Percentiles rank a stretch among this genome's conserved stretches.
Evolutionary conservation across 192 early-diverging fungal species (phyloP).

Genomic region (Coemansia sp.): DNA sequence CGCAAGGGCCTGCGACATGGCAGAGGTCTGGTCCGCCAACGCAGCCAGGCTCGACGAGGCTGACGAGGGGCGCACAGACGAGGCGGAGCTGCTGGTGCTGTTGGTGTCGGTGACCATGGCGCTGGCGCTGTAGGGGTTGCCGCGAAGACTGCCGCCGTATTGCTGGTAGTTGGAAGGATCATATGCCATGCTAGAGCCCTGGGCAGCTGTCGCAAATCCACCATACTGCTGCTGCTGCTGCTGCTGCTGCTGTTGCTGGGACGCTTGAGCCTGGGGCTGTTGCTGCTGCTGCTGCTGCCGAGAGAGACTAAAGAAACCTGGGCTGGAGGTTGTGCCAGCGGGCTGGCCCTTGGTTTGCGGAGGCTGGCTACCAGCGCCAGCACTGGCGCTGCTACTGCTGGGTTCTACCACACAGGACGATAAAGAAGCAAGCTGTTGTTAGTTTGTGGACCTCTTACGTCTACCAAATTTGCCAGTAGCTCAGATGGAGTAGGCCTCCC

Average conservation of each 20-base stretch:
- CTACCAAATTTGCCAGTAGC: neutral
- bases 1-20: conserved; percentile 21
- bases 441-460: neutral
- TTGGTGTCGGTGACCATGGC: conserved; percentile 10
- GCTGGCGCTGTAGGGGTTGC: conserved; percentile 9
- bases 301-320: conserved; percentile 13
- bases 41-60: conserved; percentile 19
- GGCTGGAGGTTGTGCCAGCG: neutral
- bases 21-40: neutral
- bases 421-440: neutral
- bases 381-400: conserved; percentile 4
- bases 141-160: conserved; percentile 11
- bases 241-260: too few species aligned
- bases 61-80: conserved; percentile 18
- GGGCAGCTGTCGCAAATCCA: neutral
- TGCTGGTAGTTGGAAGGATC: conserved; percentile 7
- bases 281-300: conserved; percentile 29
- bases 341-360: conserved; percentile 1
- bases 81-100: conserved; percentile 23
- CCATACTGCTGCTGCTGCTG: conserved; percentile 20
- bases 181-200: conserved; percentile 21
- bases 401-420: conserved; percentile 7
- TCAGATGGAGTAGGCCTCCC: neutral
- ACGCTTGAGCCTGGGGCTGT: conserved; percentile 13
- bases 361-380: conserved; percentile 5